Evolutionary conservation across 148 eudicot genomes (phyloP), one percentile per base, ranked within the genome.

Genomic region (Gaultheria prostrata): DNA sequence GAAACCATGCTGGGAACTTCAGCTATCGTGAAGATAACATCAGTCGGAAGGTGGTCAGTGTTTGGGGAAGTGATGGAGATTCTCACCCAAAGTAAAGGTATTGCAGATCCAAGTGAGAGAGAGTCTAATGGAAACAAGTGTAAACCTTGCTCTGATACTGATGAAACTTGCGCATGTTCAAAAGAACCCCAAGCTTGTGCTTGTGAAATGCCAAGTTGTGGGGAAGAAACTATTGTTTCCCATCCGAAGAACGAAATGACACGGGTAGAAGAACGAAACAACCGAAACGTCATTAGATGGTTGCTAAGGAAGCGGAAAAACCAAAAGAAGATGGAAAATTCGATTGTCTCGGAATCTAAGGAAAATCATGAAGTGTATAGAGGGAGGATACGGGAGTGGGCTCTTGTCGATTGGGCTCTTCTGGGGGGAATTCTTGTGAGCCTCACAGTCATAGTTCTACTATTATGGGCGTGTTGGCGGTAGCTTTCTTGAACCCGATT

Each of bases 1-100:
- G 95, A 88, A 87, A 93, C 85, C 90, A 87, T 96, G 88, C 84
- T 94, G 76, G 99, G 99, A 28, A 83, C 90, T 83, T 93, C 98
- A 54, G 99, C 97, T 12, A 91, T 86, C 9, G 97, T 87, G 67
- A 91, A 87, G 87, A 93, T 96, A 84, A 92, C 91, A 81, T 96
- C 98, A 63, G 89, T 94, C 12, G 99, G 99, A 80, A 91, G 97
- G 87, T 97, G 99, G 96, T 97, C 98, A 1, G 98, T 97, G 85
- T 97, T 95, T 56, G 99, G 99, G 73, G 95, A 96, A 86, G 93
- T 96, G 54, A 85, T 93, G 2, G 90, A 97, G 85, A 86, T 87
- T 83, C 90, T 92, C 33, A 82, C 46, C 30, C 76, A 87, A 79
- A 59, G 18, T 33, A 86, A 80, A 30, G 82, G 28, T 46, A 85